Percentiles rank a stretch among this genome's conserved stretches.
Conservation (phyloP, 768 basidiomycete species). For the Phaeotremella fagi region DNA sequence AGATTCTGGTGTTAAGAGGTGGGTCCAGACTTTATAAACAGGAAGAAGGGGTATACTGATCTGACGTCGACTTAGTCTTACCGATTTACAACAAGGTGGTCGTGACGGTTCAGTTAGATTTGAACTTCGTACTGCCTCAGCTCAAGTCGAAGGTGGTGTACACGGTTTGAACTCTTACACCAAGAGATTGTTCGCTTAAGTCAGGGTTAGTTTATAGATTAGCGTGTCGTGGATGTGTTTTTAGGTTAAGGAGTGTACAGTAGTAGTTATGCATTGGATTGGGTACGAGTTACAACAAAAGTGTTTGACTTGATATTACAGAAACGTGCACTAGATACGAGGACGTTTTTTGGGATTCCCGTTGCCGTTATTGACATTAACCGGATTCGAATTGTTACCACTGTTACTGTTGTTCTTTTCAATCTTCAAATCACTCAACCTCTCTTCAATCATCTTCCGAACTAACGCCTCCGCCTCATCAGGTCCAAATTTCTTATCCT, state of each 20-base stretch:
- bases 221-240: not conserved
- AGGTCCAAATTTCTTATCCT: conserved; percentile 31
- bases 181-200: conserved; percentile 51
- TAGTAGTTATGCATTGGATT: no score
- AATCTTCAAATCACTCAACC: conserved; percentile 23
- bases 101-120: conserved; percentile 68
- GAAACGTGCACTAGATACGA: not conserved
- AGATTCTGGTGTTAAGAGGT: conserved; percentile 72
- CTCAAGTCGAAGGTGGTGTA: conserved; percentile 92
- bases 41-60: not conserved
- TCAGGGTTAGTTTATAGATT: not conserved
- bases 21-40: conserved; percentile 1
- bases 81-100: conserved; percentile 64
- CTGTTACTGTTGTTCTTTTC: conserved; percentile 1
- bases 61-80: conserved; percentile 49
- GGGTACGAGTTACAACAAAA: no score
- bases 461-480: conserved; percentile 37
- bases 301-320: no score
- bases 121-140: conserved; percentile 88
- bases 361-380: no score
- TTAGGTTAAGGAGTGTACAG: not conserved
- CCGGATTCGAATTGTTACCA: not conserved
- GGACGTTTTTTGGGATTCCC: not conserved
- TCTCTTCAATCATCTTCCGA: conserved; percentile 36
- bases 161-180: conserved; percentile 87